Evolutionary conservation across 805 yeast species (phyloP).

Genomic region (Cyberlindnera americana): DNA sequence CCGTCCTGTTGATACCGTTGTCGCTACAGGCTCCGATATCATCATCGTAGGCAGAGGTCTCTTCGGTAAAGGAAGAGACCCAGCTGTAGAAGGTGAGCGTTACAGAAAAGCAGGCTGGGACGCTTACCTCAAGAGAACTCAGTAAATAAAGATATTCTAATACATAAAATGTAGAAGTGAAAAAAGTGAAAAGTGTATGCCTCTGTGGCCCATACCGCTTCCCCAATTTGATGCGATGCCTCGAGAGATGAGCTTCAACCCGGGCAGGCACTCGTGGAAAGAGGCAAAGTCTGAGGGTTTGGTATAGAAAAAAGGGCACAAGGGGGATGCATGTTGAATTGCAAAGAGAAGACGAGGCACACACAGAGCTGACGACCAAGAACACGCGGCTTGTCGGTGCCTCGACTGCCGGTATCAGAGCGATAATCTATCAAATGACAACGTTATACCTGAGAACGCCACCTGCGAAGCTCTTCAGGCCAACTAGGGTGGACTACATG

Average conservation of each 20-base stretch:
- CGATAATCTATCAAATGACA: constrained; percentile 73
- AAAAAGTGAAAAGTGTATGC: no score
- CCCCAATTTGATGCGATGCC: neutral
- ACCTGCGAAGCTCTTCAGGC: constrained; percentile 80
- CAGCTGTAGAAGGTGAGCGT: constrained; percentile 79
- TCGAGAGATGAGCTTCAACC: neutral
- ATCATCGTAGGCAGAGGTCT: constrained; percentile 98
- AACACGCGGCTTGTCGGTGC: constrained; percentile 63
- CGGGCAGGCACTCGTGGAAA: no score
- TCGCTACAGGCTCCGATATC: constrained; percentile 83
- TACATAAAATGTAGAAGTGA: neutral
- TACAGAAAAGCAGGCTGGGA: constrained; percentile 94
- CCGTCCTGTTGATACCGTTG: constrained; percentile 83
- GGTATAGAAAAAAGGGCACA: no score
- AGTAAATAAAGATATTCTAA: neutral
- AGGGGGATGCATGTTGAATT: no score
- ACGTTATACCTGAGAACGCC: constrained; percentile 76
- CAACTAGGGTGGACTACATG: constrained; percentile 84
- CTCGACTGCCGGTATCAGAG: constrained; percentile 82
- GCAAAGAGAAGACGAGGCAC: constrained; percentile 5
- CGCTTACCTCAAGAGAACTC: constrained; percentile 59
- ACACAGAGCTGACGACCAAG: constrained; percentile 32
- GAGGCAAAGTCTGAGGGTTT: no score
- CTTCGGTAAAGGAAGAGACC: constrained; percentile 92
- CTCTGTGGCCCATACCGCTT: no score